Evolutionary conservation across 139 green algal species (phyloP).

Genomic region (Mesotaenium endlicherianum): DNA sequence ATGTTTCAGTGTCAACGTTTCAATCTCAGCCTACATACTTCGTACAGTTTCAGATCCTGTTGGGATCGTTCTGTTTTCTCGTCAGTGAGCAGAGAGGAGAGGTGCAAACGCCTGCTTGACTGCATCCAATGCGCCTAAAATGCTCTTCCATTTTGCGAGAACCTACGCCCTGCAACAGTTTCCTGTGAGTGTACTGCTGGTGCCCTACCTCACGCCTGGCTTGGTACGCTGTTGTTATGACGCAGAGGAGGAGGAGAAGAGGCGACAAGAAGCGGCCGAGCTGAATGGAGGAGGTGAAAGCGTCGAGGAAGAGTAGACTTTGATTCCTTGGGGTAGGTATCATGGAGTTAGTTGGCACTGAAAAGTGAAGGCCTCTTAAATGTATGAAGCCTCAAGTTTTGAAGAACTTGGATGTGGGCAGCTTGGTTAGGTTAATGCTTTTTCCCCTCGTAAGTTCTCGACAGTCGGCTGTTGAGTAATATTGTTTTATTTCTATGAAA

Average conservation of each 20-base stretch:
- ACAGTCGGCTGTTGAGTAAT: too few species aligned
- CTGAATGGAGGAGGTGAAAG: background rate
- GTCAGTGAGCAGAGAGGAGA: background rate
- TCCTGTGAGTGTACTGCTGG: too few species aligned
- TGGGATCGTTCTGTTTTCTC: background rate
- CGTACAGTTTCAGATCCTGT: background rate
- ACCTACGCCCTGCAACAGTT: too few species aligned
- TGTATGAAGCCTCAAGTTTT: too few species aligned
- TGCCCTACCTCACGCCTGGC: background rate
- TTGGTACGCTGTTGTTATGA: background rate
- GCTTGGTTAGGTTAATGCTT: too few species aligned
- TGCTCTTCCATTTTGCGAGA: too few species aligned
- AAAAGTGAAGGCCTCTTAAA: too few species aligned
- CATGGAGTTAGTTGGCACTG: too few species aligned
- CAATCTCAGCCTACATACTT: background rate
- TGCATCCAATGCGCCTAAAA: background rate
- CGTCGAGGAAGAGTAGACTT: background rate
- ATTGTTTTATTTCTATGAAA: too few species aligned
- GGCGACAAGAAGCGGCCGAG: background rate
- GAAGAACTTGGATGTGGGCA: too few species aligned
- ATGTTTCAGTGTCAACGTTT: background rate
- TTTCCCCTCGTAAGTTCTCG: too few species aligned
- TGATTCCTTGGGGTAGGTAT: too few species aligned
- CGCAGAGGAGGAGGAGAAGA: constrained; percentile 3
- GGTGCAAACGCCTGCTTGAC: background rate